Percentiles rank a stretch among this genome's conserved stretches.
phyloP scores from a whole-genome alignment of 2,329 filamentous ascomycete genomes.

The Raffaelea arxii region DNA sequence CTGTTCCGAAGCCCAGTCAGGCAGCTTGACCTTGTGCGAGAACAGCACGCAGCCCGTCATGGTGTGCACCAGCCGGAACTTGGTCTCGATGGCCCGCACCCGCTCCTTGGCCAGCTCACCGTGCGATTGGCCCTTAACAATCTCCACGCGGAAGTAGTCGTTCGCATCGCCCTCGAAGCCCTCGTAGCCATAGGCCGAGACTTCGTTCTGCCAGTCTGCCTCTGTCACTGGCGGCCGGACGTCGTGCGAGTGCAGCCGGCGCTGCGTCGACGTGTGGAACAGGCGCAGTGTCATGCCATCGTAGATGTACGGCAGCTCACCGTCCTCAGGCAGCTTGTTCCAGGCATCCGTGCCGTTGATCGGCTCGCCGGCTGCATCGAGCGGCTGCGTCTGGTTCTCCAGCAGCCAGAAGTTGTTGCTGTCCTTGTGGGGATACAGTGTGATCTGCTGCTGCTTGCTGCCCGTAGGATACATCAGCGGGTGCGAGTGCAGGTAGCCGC shows the following conservation, averaged over 20 bases:
- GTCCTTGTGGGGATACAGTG: slow-evolving; percentile 96
- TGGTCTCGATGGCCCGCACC: slow-evolving; percentile 87
- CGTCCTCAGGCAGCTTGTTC: slow-evolving; percentile 56
- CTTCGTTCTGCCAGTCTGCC: slow-evolving; percentile 89
- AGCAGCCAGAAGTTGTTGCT: slow-evolving; percentile 93
- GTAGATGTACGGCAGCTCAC: slow-evolving; percentile 50
- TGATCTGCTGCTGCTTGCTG: slow-evolving; percentile 98
- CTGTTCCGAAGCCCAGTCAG: slow-evolving; percentile 95
- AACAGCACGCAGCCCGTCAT: slow-evolving; percentile 97
- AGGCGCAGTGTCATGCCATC: slow-evolving; percentile 75
- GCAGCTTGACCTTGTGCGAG: slow-evolving; percentile 98
- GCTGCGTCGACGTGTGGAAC: slow-evolving; percentile 74
- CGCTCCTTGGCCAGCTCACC: slow-evolving; percentile 71
- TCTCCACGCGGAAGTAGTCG: slow-evolving; percentile 89
- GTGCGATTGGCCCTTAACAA: slow-evolving; percentile 80
- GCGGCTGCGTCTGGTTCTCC: slow-evolving; percentile 92
- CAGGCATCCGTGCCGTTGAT: slow-evolving; percentile 77
- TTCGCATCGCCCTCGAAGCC: slow-evolving; percentile 96
- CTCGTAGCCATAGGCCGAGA: slow-evolving; percentile 94
- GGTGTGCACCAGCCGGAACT: slow-evolving; percentile 88
- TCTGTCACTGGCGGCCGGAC: slow-evolving; percentile 79
- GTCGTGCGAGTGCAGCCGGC: slow-evolving; percentile 92
- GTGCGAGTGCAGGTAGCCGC: slow-evolving; percentile 95
- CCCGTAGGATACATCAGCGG: slow-evolving; percentile 94
- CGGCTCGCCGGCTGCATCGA: slow-evolving; percentile 62